These are phyloP conservation scores for Nepenthes gracilis DNA, from an alignment of 148 eudicot species.

Conservation along the genomic window DNA sequence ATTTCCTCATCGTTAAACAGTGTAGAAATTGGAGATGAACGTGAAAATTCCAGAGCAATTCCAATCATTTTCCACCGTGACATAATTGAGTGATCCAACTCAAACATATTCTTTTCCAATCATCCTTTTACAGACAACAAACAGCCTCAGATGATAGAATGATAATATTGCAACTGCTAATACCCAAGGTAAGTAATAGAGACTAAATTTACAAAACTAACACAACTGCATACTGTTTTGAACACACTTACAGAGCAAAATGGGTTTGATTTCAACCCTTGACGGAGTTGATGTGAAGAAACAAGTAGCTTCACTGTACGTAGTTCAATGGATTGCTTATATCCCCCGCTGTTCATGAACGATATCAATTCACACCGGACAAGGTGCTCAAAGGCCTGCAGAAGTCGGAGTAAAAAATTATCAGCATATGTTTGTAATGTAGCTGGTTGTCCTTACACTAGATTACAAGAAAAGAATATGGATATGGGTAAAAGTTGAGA, in stretches of 20 bases:
- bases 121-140: no score
- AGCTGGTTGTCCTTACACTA: not conserved
- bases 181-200: not conserved
- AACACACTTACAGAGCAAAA: slow-evolving; percentile 64
- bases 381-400: slow-evolving; percentile 91
- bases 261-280: slow-evolving; percentile 52
- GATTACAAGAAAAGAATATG: no score
- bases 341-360: slow-evolving; percentile 60
- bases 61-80: not conserved
- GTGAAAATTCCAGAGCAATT: no score
- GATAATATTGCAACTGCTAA: not conserved
- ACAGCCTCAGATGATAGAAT: no score
- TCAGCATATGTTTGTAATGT: slow-evolving; percentile 1
- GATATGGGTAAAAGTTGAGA: no score
- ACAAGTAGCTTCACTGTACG: slow-evolving; percentile 78
- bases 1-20: not conserved
- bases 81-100: not conserved
- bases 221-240: not conserved
- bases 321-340: slow-evolving; percentile 57
- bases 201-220: not conserved
- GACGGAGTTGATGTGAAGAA: slow-evolving; percentile 53
- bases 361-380: slow-evolving; percentile 50
- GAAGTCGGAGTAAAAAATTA: slow-evolving; percentile 3
- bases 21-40: not conserved
- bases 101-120: not conserved